Percentiles rank a stretch among this genome's conserved stretches.
These are phyloP conservation scores for Miamiensis avidus DNA, from an alignment of 169 alveolate genomes.

Conservation along the genomic window DNA sequence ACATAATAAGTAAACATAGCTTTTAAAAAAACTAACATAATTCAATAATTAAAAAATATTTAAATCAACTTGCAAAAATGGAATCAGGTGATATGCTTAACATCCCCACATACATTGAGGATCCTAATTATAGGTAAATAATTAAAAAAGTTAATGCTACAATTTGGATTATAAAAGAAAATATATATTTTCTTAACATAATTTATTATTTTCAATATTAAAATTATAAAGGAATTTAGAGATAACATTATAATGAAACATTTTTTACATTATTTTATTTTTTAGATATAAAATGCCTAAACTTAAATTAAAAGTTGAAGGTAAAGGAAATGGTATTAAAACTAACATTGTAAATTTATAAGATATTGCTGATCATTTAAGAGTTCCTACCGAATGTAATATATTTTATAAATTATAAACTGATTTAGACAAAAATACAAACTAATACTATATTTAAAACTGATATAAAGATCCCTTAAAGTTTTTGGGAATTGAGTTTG, in stretches of 20 bases:
- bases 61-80: no score
- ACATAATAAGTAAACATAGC: no score
- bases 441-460: conserved; percentile 4
- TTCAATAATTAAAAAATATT: no score
- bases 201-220: neutral
- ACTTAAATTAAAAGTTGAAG: conserved; percentile 92
- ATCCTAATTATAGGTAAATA: conserved; percentile 91
- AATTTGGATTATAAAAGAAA: neutral
- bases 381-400: conserved; percentile 80
- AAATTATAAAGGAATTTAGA: neutral
- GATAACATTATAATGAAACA: neutral
- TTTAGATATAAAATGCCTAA: conserved; percentile 95
- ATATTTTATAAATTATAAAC: neutral
- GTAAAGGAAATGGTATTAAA: conserved; percentile 97
- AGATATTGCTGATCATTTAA: conserved; percentile 95
- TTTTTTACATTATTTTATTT: neutral
- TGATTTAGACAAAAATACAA: neutral
- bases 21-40: no score
- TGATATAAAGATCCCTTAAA: conserved; percentile 93
- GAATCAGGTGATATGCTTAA: conserved; percentile 53
- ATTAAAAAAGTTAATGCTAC: neutral
- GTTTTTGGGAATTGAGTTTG: conserved; percentile 96
- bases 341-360: conserved; percentile 97
- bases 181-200: neutral
- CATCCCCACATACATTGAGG: conserved; percentile 95